These are phyloP conservation scores for Colletotrichum lentis DNA, from an alignment of 2,329 filamentous ascomycete species.

Conservation along the genomic window DNA sequence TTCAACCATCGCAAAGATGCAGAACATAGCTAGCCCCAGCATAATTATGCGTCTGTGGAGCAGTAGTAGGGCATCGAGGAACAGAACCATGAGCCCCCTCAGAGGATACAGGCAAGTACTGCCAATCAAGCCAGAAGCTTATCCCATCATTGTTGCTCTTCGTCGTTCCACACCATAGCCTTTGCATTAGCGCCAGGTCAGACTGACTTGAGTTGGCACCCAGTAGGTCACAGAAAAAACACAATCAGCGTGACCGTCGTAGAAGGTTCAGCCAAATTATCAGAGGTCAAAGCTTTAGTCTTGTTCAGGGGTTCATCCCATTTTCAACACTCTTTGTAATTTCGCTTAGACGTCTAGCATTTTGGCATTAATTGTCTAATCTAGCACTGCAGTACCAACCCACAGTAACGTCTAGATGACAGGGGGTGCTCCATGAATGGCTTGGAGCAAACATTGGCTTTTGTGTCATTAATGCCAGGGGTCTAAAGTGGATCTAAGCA, in stretches of 20 bases:
- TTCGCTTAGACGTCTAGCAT: not conserved
- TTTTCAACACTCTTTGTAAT: not conserved
- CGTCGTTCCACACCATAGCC: no score
- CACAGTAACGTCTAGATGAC: not conserved
- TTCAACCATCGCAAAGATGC: not conserved
- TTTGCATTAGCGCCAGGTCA: no score
- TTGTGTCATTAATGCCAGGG: not conserved
- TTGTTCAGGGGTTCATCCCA: not conserved
- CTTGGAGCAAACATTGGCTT: not conserved
- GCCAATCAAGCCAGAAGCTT: not conserved
- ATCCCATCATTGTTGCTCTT: no score
- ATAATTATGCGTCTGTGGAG: not conserved
- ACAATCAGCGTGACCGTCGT: no score
- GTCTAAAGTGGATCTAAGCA: not conserved
- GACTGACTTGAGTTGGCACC: no score
- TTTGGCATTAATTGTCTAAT: not conserved
- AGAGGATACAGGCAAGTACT: not conserved
- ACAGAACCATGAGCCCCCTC: not conserved
- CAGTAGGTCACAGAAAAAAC: no score
- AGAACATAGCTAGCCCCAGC: not conserved
- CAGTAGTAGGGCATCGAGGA: constrained; percentile 3
- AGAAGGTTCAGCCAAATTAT: no score
- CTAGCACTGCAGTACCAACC: not conserved
- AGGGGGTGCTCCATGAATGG: not conserved
- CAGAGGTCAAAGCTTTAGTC: no score